Evolutionary conservation across 345 rosid species (phyloP).

Genomic region (Citrus medica): DNA sequence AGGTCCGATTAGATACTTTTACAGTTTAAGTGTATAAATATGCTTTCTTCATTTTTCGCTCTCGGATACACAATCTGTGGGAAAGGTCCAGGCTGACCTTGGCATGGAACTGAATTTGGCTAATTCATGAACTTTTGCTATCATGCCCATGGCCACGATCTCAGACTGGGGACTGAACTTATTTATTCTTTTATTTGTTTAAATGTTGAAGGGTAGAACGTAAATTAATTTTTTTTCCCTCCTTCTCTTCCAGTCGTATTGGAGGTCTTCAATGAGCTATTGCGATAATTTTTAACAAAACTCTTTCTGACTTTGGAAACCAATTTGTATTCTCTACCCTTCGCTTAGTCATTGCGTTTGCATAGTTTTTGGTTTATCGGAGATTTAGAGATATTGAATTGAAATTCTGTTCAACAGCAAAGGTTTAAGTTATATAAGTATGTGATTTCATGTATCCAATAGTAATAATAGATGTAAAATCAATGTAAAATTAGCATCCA

Average conservation of each 20-base stretch:
- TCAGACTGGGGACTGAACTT: background rate
- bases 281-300: too few species aligned
- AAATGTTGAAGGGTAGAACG: background rate
- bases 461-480: background rate
- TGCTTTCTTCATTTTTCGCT: background rate
- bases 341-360: background rate
- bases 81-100: background rate
- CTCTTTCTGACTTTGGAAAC: background rate
- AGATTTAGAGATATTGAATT: background rate
- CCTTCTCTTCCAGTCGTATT: background rate
- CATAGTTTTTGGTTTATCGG: background rate
- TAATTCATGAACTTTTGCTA: background rate
- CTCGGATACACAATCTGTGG: background rate
- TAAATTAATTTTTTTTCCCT: too few species aligned
- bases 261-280: background rate
- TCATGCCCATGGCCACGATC: background rate
- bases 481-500: background rate
- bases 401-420: background rate
- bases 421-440: background rate
- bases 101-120: background rate
- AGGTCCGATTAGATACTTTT: slow-evolving; percentile 39
- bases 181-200: background rate
- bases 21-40: background rate
- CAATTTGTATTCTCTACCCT: background rate
- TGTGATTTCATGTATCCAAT: background rate